Conservation (phyloP, 768 basidiomycete genomes). For the Suillus americanus region DNA sequence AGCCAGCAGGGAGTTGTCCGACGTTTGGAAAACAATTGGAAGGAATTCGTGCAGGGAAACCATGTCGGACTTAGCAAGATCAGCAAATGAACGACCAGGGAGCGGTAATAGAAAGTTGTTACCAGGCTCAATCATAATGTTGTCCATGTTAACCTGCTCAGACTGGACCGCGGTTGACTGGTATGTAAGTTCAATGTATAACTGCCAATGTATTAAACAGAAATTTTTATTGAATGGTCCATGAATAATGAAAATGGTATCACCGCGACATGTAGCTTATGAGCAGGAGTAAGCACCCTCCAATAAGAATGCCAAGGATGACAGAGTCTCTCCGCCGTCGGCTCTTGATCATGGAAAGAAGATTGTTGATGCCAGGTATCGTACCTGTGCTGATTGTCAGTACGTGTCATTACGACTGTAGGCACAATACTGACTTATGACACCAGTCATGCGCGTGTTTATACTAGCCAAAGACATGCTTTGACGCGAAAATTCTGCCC, state of each 20-base stretch:
- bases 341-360: slow-evolving; percentile 90
- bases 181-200: not conserved
- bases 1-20: slow-evolving; percentile 63
- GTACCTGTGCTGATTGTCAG: slow-evolving; percentile 49
- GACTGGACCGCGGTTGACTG: not conserved
- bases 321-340: slow-evolving; percentile 87
- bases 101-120: slow-evolving; percentile 4
- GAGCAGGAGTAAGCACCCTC: slow-evolving; percentile 70
- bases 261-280: slow-evolving; percentile 46
- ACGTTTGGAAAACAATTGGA: slow-evolving; percentile 72
- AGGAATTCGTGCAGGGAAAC: slow-evolving; percentile 50
- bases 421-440: slow-evolving; percentile 59
- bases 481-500: slow-evolving; percentile 88
- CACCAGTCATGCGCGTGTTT: slow-evolving; percentile 79
- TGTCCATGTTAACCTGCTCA: not conserved
- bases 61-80: slow-evolving; percentile 30
- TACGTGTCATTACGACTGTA: not conserved
- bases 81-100: not conserved
- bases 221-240: not conserved
- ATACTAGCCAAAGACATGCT: slow-evolving; percentile 72
- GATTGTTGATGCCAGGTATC: slow-evolving; percentile 92
- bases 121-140: not conserved
- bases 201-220: not conserved
- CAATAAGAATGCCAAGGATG: slow-evolving; percentile 86
- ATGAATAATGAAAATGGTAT: slow-evolving; percentile 8